Evolutionary conservation across 768 basidiomycete species (phyloP).

Genomic region (Gelatoporia subvermispora): DNA sequence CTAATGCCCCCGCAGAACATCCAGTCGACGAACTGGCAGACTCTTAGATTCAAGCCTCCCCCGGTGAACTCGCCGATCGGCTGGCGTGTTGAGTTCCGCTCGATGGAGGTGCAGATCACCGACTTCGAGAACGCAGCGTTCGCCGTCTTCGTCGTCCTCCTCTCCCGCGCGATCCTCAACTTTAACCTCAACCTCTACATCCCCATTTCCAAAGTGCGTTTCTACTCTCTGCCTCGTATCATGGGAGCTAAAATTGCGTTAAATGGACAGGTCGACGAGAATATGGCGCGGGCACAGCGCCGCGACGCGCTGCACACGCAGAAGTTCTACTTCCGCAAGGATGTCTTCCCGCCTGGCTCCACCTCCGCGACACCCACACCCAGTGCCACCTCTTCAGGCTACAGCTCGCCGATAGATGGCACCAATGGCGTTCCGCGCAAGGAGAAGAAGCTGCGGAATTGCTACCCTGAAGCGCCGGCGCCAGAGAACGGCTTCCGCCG

Average conservation of each 20-base stretch:
- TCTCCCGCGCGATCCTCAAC: constrained; percentile 88
- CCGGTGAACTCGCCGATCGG: constrained; percentile 90
- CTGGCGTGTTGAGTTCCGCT: constrained; percentile 97
- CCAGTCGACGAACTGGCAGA: constrained; percentile 99
- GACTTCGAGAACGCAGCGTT: constrained; percentile 99
- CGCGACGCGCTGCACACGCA: constrained; percentile 70
- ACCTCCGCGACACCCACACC: constrained; percentile 13
- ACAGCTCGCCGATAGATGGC: constrained; percentile 19
- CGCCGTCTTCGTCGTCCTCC: constrained; percentile 88
- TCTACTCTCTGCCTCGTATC: neutral
- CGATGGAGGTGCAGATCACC: constrained; percentile 98
- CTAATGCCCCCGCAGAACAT: constrained; percentile 59
- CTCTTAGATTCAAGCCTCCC: constrained; percentile 96
- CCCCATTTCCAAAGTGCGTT: constrained; percentile 86
- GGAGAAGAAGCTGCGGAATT: constrained; percentile 65
- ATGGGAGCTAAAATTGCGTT: neutral
- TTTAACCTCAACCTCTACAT: constrained; percentile 94
- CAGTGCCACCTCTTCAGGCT: constrained; percentile 26
- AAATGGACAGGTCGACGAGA: constrained; percentile 82
- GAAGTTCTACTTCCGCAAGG: constrained; percentile 88
- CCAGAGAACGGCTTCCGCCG: constrained; percentile 39
- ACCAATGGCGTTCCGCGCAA: constrained; percentile 35
- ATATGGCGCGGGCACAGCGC: constrained; percentile 87
- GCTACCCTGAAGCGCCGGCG: constrained; percentile 58
- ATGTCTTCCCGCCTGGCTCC: constrained; percentile 55